These are phyloP conservation scores for Pleurotus cornucopiae DNA, from an alignment of 768 basidiomycete genomes.

Conservation along the genomic window DNA sequence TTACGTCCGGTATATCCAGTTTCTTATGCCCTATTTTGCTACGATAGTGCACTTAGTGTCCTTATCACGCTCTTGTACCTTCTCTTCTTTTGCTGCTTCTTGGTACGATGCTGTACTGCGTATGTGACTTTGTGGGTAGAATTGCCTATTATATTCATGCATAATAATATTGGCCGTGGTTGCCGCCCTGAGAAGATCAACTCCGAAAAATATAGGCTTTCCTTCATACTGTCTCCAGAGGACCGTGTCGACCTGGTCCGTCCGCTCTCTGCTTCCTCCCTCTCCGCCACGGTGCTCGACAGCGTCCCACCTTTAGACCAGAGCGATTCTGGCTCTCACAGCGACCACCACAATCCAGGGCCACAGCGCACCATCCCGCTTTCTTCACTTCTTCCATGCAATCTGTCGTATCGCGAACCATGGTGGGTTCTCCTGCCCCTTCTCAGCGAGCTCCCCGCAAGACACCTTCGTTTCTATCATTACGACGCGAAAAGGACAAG, in stretches of 20 bases:
- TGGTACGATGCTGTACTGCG: too few species aligned
- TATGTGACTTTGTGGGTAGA: neutral
- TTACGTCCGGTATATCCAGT: constrained; percentile 1
- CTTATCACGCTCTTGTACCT: too few species aligned
- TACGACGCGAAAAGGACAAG: constrained; percentile 46
- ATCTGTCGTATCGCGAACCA: constrained; percentile 33
- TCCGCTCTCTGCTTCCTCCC: neutral
- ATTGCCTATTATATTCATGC: constrained; percentile 5
- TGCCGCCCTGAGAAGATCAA: neutral
- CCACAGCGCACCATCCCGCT: neutral
- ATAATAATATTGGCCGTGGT: neutral
- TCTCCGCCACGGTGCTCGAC: neutral
- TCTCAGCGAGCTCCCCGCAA: constrained; percentile 43
- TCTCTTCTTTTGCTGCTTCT: too few species aligned
- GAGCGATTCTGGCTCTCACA: neutral
- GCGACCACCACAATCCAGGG: constrained; percentile 2
- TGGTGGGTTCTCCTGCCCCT: constrained; percentile 22
- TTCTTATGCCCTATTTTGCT: neutral
- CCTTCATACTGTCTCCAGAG: constrained; percentile 5
- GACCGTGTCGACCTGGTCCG: constrained; percentile 9
- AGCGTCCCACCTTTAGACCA: neutral
- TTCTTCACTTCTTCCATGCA: constrained; percentile 24
- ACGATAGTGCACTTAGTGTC: neutral
- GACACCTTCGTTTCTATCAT: constrained; percentile 54
- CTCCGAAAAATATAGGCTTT: constrained; percentile 7